Conservation (phyloP, 805 yeast species). For the Isabelozyma heimii region DNA sequence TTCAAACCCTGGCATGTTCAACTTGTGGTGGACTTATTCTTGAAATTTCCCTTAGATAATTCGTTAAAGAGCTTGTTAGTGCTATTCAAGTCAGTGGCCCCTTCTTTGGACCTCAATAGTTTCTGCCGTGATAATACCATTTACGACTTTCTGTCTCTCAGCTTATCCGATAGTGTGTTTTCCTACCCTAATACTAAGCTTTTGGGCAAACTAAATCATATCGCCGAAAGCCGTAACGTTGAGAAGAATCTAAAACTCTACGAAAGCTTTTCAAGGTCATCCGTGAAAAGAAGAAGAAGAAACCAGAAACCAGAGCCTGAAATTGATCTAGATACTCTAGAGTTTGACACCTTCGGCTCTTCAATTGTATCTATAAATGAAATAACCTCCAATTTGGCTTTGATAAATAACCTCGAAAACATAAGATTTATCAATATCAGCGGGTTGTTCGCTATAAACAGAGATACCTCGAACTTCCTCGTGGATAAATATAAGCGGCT, state of each 20-base stretch:
- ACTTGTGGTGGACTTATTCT: constrained; percentile 22
- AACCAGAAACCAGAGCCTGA: constrained; percentile 1
- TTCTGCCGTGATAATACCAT: constrained; percentile 3
- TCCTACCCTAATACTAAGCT: constrained; percentile 17
- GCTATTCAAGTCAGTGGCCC: constrained; percentile 17
- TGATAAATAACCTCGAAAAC: constrained; percentile 15
- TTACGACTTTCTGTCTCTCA: constrained; percentile 12
- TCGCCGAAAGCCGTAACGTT: background rate
- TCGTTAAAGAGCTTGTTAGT: constrained; percentile 19
- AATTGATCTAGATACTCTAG: constrained; percentile 11
- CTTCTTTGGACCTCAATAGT: constrained; percentile 12
- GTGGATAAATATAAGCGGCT: constrained; percentile 3
- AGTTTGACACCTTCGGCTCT: constrained; percentile 2
- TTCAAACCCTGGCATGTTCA: constrained; percentile 30
- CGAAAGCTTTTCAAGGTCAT: constrained; percentile 8
- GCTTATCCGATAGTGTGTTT: constrained; percentile 19
- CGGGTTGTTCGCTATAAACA: constrained; percentile 5
- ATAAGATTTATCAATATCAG: constrained; percentile 13
- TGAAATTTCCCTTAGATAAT: constrained; percentile 30
- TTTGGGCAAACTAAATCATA: constrained; percentile 7
- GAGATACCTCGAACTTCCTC: background rate
- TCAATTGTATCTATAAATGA: constrained; percentile 11
- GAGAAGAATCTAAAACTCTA: constrained; percentile 12
- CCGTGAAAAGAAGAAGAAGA: constrained; percentile 9
- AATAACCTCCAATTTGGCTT: constrained; percentile 14